phyloP scores from a whole-genome alignment of 768 basidiomycete genomes.

The Kwoniella mangroviensis region DNA sequence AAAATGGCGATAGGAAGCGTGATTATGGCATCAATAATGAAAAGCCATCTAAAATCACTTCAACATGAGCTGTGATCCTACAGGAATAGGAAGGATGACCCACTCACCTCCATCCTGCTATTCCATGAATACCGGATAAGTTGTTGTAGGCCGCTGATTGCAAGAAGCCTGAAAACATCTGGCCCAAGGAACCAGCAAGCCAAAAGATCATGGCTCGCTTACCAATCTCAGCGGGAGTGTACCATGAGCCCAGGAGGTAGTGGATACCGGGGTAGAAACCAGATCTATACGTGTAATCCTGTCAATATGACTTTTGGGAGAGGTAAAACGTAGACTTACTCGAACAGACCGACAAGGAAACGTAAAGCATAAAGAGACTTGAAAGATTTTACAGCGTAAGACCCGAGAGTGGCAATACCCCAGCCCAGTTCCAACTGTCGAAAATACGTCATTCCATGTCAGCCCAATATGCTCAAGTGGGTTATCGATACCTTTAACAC shows the following conservation, averaged over 20 bases:
- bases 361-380: conserved; percentile 47
- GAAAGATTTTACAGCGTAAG: conserved; percentile 45
- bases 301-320: neutral
- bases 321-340: conserved; percentile 23
- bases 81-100: neutral
- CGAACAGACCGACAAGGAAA: conserved; percentile 53
- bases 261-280: conserved; percentile 55
- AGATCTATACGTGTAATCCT: conserved; percentile 13
- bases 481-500: neutral
- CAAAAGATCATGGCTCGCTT: conserved; percentile 53
- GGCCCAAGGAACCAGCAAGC: conserved; percentile 42
- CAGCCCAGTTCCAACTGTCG: conserved; percentile 46
- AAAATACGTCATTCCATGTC: neutral
- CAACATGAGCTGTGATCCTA: neutral
- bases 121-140: conserved; percentile 40
- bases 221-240: conserved; percentile 48
- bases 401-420: conserved; percentile 48
- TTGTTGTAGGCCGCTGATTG: conserved; percentile 49
- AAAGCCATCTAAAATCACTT: conserved; percentile 27
- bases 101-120: conserved; percentile 32
- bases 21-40: conserved; percentile 36
- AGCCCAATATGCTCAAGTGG: too few relatives aligned
- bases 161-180: conserved; percentile 47
- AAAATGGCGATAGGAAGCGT: conserved; percentile 27
- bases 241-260: conserved; percentile 53